These are phyloP conservation scores for Kalmusia sp. DNA, from an alignment of 2,329 filamentous ascomycete species.

Conservation along the genomic window DNA sequence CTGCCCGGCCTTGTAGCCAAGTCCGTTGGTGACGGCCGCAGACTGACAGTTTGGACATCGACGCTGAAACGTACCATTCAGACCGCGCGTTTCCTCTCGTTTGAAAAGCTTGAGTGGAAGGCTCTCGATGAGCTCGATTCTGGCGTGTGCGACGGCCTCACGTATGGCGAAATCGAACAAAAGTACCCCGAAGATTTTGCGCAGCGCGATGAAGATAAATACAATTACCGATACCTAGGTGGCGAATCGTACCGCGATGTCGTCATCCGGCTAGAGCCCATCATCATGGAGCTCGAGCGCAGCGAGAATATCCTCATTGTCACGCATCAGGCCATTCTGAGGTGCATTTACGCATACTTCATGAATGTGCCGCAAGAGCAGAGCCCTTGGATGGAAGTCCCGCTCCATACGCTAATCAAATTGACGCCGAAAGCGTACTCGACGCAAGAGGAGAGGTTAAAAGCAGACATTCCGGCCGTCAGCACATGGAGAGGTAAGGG, in stretches of 20 bases:
- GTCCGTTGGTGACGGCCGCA: conserved; percentile 78
- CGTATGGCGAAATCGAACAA: conserved; percentile 93
- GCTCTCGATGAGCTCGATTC: conserved; percentile 96
- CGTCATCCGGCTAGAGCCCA: conserved; percentile 95
- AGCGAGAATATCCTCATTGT: conserved; percentile 98
- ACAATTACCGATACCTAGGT: conserved; percentile 98
- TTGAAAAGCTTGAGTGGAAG: conserved; percentile 98
- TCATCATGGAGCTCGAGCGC: conserved; percentile 98
- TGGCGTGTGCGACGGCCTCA: conserved; percentile 94
- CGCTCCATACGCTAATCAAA: conserved; percentile 94
- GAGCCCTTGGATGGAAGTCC: conserved; percentile 98
- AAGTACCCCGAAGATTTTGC: conserved; percentile 92
- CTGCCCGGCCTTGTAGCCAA: conserved; percentile 84
- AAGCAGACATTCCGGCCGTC: conserved; percentile 92
- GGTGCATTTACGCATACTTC: conserved; percentile 98
- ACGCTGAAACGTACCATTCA: conserved; percentile 86
- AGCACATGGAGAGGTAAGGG: conserved; percentile 97
- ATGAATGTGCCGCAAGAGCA: conserved; percentile 95
- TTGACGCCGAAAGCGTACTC: conserved; percentile 93
- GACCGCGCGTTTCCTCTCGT: conserved; percentile 85
- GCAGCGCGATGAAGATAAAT: conserved; percentile 96
- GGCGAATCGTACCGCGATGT: conserved; percentile 97
- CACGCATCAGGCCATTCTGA: conserved; percentile 93
- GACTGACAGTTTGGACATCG: conserved; percentile 77
- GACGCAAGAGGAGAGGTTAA: conserved; percentile 86